Evolutionary conservation across 2,329 filamentous ascomycete species (phyloP).

Genomic region (Exserohilum turcica): DNA sequence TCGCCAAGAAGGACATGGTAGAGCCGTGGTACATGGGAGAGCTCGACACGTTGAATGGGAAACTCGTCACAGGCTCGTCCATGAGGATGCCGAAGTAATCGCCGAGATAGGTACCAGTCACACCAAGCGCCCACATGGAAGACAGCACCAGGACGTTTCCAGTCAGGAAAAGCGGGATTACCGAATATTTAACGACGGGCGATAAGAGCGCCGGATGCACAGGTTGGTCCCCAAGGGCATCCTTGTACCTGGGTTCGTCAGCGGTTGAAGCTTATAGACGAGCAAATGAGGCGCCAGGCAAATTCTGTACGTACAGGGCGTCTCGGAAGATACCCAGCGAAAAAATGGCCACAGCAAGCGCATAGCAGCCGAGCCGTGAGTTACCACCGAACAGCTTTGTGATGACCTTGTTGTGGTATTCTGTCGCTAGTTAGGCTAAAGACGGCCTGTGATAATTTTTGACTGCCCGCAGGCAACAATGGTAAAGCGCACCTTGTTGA

Average conservation of each 20-base stretch:
- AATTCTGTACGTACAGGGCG: constrained; percentile 46
- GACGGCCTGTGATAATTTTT: background rate
- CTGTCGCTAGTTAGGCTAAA: constrained; percentile 53
- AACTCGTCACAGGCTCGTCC: constrained; percentile 91
- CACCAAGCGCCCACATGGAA: constrained; percentile 88
- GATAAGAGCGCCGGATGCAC: constrained; percentile 73
- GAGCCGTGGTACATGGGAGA: constrained; percentile 97
- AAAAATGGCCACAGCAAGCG: constrained; percentile 87
- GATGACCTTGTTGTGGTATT: constrained; percentile 88
- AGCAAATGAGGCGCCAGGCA: background rate
- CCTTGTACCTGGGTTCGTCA: constrained; percentile 71
- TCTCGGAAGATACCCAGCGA: constrained; percentile 88
- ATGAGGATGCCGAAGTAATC: constrained; percentile 99
- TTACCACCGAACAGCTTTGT: constrained; percentile 85
- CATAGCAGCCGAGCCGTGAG: constrained; percentile 82
- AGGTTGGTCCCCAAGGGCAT: constrained; percentile 76
- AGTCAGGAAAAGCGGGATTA: constrained; percentile 70
- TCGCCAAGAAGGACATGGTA: constrained; percentile 89
- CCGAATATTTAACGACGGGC: constrained; percentile 64
- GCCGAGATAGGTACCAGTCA: constrained; percentile 94
- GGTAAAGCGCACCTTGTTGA: constrained; percentile 67
- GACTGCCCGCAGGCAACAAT: constrained; percentile 5
- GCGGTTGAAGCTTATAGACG: background rate
- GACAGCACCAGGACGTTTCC: constrained; percentile 87
- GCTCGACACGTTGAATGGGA: constrained; percentile 90